Evolutionary conservation across 2,329 filamentous ascomycete species (phyloP).

Genomic region (Venturia asperata): DNA sequence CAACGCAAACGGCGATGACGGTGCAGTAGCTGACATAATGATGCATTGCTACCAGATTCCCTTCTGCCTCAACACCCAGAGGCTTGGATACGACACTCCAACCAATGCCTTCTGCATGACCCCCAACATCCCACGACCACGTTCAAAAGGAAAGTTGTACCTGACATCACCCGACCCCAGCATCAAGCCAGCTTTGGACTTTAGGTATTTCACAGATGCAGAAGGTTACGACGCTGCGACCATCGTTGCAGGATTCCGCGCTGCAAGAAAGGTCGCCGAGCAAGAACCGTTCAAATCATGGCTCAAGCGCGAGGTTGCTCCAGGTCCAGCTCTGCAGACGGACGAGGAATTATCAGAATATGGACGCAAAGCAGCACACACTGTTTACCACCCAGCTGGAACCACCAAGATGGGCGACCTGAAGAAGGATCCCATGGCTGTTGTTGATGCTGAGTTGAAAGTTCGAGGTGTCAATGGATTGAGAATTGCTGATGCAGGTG

Average conservation of each 20-base stretch:
- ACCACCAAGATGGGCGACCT: constrained; percentile 87
- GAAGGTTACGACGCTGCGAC: constrained; percentile 80
- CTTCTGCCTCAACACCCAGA: constrained; percentile 75
- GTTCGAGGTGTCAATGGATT: constrained; percentile 65
- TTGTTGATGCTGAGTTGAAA: constrained; percentile 70
- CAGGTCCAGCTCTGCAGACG: constrained; percentile 63
- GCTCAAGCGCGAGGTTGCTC: constrained; percentile 76
- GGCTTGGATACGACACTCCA: constrained; percentile 63
- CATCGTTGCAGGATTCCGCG: constrained; percentile 68
- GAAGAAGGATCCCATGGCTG: constrained; percentile 59
- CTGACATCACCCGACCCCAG: constrained; percentile 66
- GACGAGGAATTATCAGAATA: constrained; percentile 80
- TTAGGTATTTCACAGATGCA: constrained; percentile 82
- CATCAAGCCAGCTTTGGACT: constrained; percentile 77
- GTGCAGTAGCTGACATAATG: constrained; percentile 78
- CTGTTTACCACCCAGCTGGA: constrained; percentile 82
- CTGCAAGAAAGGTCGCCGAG: constrained; percentile 68
- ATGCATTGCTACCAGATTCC: constrained; percentile 97
- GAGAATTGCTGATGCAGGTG: constrained; percentile 76
- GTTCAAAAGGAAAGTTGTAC: constrained; percentile 69
- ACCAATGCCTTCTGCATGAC: constrained; percentile 88
- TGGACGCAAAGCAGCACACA: constrained; percentile 72
- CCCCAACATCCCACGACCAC: constrained; percentile 78
- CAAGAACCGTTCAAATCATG: constrained; percentile 72
- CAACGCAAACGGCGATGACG: constrained; percentile 63